Percentiles rank a stretch among this genome's conserved stretches.
Evolutionary conservation across 495 filamentous ascomycete species (phyloP).

Genomic region (Aspergillus sclerotiicarbonarius): DNA sequence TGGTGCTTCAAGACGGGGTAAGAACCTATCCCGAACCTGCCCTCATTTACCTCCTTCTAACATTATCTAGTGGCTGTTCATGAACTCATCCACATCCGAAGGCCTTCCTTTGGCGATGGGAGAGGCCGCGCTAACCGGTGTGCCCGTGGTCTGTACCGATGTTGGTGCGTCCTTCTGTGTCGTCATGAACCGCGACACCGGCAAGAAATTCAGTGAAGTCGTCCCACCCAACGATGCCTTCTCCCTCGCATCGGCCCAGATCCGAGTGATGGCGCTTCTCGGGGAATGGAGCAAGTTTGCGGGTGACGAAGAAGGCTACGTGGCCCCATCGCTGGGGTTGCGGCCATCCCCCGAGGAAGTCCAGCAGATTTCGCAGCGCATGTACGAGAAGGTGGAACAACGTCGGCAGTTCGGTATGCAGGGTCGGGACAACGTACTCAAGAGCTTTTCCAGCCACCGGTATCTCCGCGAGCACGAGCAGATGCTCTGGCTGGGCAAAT

Average conservation of each 20-base stretch:
- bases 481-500: slow-evolving; percentile 62
- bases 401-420: slow-evolving; percentile 59
- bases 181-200: slow-evolving; percentile 54
- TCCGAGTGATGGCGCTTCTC: slow-evolving; percentile 56
- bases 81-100: slow-evolving; percentile 65
- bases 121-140: slow-evolving; percentile 62
- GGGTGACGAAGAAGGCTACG: slow-evolving; percentile 33
- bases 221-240: slow-evolving; percentile 61
- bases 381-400: slow-evolving; percentile 58
- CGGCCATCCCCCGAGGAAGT: slow-evolving; percentile 50
- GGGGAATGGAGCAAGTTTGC: slow-evolving; percentile 56
- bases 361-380: slow-evolving; percentile 49
- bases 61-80: slow-evolving; percentile 52
- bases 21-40: neutral
- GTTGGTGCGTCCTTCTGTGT: slow-evolving; percentile 63
- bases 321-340: slow-evolving; percentile 43
- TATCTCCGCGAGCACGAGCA: slow-evolving; percentile 67
- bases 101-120: slow-evolving; percentile 61
- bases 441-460: slow-evolving; percentile 54
- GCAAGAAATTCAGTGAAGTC: slow-evolving; percentile 55
- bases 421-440: slow-evolving; percentile 54
- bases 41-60: neutral
- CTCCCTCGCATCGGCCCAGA: slow-evolving; percentile 55
- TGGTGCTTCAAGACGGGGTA: slow-evolving; percentile 18
- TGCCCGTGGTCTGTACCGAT: slow-evolving; percentile 61